Conservation (phyloP, 176 grass and related monocot genomes). For the Hyparrhenia diplandra region DNA sequence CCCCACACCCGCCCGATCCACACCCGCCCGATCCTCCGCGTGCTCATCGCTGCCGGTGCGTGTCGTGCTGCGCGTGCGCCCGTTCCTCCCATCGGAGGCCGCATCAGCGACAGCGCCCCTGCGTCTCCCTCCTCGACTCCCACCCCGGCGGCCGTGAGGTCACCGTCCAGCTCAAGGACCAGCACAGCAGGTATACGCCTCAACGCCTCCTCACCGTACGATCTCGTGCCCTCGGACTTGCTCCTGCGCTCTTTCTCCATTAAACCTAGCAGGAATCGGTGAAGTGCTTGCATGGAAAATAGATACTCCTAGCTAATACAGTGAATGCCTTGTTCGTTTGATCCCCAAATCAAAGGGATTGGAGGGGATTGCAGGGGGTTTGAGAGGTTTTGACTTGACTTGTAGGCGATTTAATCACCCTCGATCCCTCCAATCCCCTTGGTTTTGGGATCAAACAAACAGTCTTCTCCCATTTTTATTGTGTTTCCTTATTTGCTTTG, state of each 20-base stretch:
- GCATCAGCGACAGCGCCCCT: slow-evolving; percentile 15
- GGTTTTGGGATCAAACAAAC: no score
- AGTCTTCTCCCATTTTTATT: no score
- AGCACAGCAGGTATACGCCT: slow-evolving; percentile 55
- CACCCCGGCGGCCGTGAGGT: slow-evolving; percentile 43
- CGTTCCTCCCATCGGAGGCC: slow-evolving; percentile 65
- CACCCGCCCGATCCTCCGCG: background rate
- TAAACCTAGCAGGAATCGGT: background rate
- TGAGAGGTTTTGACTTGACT: no score
- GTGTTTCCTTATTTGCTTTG: no score
- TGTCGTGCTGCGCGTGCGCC: slow-evolving; percentile 81
- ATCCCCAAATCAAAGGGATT: no score
- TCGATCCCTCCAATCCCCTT: no score
- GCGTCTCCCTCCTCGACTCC: slow-evolving; percentile 49
- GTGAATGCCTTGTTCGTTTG: no score
- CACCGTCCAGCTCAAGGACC: slow-evolving; percentile 71
- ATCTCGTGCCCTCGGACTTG: background rate
- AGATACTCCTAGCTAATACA: no score
- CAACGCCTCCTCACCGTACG: background rate
- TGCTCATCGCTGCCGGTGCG: slow-evolving; percentile 48
- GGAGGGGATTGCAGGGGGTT: no score
- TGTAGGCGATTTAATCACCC: no score
- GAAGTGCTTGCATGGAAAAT: background rate
- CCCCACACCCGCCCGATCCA: background rate
- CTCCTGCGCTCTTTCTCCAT: background rate